Percentiles rank a stretch among this genome's conserved stretches.
Conservation (phyloP, 2,329 filamentous ascomycete genomes). For the Bipolaris gigantea region DNA sequence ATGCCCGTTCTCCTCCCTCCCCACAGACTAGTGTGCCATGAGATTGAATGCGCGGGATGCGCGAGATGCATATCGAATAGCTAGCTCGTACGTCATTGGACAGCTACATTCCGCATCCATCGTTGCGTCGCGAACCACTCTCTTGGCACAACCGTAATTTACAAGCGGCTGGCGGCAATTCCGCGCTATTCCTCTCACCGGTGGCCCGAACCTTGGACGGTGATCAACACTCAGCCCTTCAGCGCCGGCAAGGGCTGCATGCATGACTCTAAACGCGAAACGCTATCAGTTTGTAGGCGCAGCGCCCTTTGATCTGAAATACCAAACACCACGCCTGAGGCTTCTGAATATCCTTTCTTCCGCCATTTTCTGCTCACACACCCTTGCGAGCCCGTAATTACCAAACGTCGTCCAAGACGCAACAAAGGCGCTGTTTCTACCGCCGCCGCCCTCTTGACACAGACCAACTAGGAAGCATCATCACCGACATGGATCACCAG, state of each 20-base stretch:
- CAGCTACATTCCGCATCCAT: not conserved
- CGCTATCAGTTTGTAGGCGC: slow-evolving; percentile 11
- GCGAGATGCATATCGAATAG: not conserved
- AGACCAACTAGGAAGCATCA: slow-evolving; percentile 15
- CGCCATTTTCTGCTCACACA: slow-evolving; percentile 31
- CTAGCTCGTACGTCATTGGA: not conserved
- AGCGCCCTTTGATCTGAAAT: slow-evolving; percentile 33
- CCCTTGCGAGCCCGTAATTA: slow-evolving; percentile 24
- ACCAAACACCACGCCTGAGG: slow-evolving; percentile 33
- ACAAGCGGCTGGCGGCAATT: slow-evolving; percentile 4
- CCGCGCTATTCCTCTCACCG: slow-evolving; percentile 20
- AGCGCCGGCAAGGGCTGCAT: slow-evolving; percentile 17
- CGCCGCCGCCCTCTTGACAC: slow-evolving; percentile 25
- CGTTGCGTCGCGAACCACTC: not conserved
- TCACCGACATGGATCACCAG: slow-evolving; percentile 28
- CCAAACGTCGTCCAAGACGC: slow-evolving; percentile 17
- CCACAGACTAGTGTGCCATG: not conserved
- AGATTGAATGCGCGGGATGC: not conserved
- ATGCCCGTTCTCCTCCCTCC: too few relatives aligned
- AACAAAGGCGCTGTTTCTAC: slow-evolving; percentile 6
- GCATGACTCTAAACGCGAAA: slow-evolving; percentile 20
- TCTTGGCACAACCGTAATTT: slow-evolving; percentile 12
- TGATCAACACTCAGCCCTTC: slow-evolving; percentile 19
- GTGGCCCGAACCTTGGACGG: slow-evolving; percentile 17
- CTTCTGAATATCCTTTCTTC: slow-evolving; percentile 35